Evolutionary conservation across 352 stramenopile species (phyloP), one percentile per base, ranked within the genome.

Genomic region (Hyphochytrium catenoides): DNA sequence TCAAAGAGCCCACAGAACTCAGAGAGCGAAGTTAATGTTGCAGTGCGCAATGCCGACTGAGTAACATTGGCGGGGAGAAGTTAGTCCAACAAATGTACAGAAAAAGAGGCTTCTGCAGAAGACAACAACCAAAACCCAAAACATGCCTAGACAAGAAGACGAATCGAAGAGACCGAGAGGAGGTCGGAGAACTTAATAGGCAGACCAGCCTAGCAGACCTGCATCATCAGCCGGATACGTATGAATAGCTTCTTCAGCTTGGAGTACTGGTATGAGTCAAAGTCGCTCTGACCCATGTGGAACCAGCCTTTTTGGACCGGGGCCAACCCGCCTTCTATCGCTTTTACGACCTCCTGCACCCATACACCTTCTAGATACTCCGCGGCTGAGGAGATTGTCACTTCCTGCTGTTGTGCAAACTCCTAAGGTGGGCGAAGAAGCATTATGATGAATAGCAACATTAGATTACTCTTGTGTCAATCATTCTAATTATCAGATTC

Each of bases 161-260:
- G 14, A 8, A 70, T 17, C 31, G 45, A 57, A 14, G 2, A n/a
- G 1, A 26, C 25, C 17, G 45, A 67, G 14, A 46, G 38, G 3
- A 17, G 26, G 12, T 74, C 15, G 16, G 20, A 50, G 3, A 40
- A 26, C 16, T 54, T 26, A 1, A 62, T 39, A 11, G n/a, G n/a
- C n/a, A 65, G 28, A 31, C 46, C 48, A 17, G 54, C 46, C 35
- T 75, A 36, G 7, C 48, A 52, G 42, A 69, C 58, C 34, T 74
- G 49, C 59, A 74, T 75, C 32, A 59, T 62, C 34, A 74, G 72
- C 39, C 77, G 74, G 4, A 77, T 31, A 23, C 50, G 47, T 9
- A 15, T 33, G 24, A 75, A 46, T 37, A 75, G 67, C n/a, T 57
- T 43, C 11, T 49, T 45, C 8, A 75, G 47, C 42, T 75, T 76